Evolutionary conservation across 371 early-diverging fungal species (phyloP).

Genomic region (Apophysomyces variabilis): DNA sequence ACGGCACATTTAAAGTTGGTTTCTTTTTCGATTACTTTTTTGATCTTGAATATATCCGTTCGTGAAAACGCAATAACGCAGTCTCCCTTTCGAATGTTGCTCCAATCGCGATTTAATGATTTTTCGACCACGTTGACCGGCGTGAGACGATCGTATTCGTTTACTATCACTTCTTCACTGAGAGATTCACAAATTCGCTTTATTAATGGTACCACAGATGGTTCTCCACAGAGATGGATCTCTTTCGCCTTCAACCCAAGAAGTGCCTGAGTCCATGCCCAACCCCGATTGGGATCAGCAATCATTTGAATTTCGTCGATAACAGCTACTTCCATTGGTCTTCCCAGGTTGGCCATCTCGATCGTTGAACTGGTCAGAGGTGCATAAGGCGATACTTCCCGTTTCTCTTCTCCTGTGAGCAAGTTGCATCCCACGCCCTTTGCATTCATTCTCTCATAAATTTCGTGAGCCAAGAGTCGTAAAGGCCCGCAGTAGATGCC

Average conservation of each 20-base stretch:
- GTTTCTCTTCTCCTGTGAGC: slow-evolving; percentile 91
- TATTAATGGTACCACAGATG: slow-evolving; percentile 84
- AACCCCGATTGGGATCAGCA: slow-evolving; percentile 84
- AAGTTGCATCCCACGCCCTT: slow-evolving; percentile 81
- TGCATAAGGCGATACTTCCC: slow-evolving; percentile 55
- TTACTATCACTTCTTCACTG: slow-evolving; percentile 82
- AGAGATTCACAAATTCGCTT: slow-evolving; percentile 69
- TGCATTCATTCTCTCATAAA: slow-evolving; percentile 84
- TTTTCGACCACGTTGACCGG: slow-evolving; percentile 58
- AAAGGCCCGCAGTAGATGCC: slow-evolving; percentile 94
- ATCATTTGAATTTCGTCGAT: slow-evolving; percentile 98
- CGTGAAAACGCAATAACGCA: slow-evolving; percentile 91
- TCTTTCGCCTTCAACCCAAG: slow-evolving; percentile 83
- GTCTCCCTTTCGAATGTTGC: slow-evolving; percentile 78
- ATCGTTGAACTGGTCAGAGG: slow-evolving; percentile 79
- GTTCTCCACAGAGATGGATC: slow-evolving; percentile 95
- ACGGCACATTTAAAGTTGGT: slow-evolving; percentile 88
- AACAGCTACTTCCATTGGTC: slow-evolving; percentile 84
- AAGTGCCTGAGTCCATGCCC: slow-evolving; percentile 96
- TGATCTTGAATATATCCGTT: slow-evolving; percentile 74
- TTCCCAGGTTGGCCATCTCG: slow-evolving; percentile 82
- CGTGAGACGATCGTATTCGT: slow-evolving; percentile 81
- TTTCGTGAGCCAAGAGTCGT: slow-evolving; percentile 91
- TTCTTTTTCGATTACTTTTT: slow-evolving; percentile 74
- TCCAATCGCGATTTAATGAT: slow-evolving; percentile 62